Base-by-base conservation (phyloP, 2,329 filamentous ascomycete genomes). In the Arachnopeziza araneosa region DNA sequence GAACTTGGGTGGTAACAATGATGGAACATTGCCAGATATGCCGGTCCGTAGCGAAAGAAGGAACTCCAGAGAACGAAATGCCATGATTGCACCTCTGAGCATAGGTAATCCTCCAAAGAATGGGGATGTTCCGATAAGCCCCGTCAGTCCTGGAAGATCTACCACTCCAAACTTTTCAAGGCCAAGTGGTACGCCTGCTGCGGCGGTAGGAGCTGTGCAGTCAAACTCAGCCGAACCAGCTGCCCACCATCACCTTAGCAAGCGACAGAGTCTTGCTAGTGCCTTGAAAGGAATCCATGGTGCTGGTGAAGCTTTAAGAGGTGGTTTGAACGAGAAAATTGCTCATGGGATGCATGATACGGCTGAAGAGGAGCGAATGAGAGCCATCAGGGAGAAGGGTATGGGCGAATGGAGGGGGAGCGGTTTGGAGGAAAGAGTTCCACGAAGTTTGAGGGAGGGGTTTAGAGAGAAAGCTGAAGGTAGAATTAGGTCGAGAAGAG, bases 221-320 rank as follows among this genome's bases (percentile, higher is more conserved):
- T 14, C 59, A 14, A 56, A 7, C 30, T 19, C 12, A 26, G 24
- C 8, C 19, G 24, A n/a, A 22, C 52, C 52, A 9, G 6, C 44
- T 21, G 2, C 24, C 4, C 2, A 5, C 4, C 36, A 44, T 14
- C 48, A 53, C 10, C 50, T 51, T 36, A 52, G 58, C 9, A 53
- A 55, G 26, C 50, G 60, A 6, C 52, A 57, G 49, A 57, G 52
- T 24, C 36, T 65, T 2, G 44, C 52, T 9, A 59, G 44, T 10
- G 63, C 63, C 5, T 22, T 60, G 4, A 68, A 67, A 49, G 67
- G 67, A 9, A 32, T 69, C 0, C 63, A 65, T 36, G 67, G 67
- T 22, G 66, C 66, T 10, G 60, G 64, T 1, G 67, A 69, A 51
- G 67, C 64, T 4, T 21, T 69, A 1, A 49, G 67, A 32, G 67